These are phyloP conservation scores for Artemisia argyi DNA, from an alignment of 129 eudicot genomes.

Conservation along the genomic window DNA sequence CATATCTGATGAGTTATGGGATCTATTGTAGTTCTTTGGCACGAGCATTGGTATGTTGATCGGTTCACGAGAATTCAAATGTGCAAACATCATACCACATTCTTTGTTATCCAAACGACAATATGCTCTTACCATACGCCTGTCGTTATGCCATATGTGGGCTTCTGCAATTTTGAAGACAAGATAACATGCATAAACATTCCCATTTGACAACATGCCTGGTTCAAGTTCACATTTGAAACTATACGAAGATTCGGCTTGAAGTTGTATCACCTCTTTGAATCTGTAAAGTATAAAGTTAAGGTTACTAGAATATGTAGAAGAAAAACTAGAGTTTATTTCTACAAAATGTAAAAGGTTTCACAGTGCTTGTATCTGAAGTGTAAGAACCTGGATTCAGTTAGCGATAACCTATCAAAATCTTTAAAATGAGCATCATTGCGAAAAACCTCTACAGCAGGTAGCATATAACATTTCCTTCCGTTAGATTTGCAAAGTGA, in stretches of 20 bases:
- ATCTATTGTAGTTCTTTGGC: constrained; percentile 7
- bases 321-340: background rate
- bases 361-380: background rate
- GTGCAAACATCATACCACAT: background rate
- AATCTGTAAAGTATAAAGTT: background rate
- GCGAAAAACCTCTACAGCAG: background rate
- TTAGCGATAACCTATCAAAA: background rate
- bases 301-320: background rate
- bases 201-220: constrained; percentile 15
- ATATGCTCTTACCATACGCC: constrained; percentile 3
- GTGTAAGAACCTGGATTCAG: constrained; percentile 22
- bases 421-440: constrained; percentile 1
- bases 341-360: background rate
- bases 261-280: constrained; percentile 12
- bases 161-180: constrained; percentile 19
- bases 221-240: constrained; percentile 10
- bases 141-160: background rate
- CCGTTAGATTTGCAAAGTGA: constrained; percentile 20
- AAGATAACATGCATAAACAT: constrained; percentile 4
- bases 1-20: background rate
- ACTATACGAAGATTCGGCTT: background rate
- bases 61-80: constrained; percentile 7
- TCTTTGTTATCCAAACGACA: background rate
- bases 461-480: constrained; percentile 17
- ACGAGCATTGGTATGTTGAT: constrained; percentile 15